Base-by-base conservation (phyloP, 345 rosid genomes). In the Carallia brachiata region DNA sequence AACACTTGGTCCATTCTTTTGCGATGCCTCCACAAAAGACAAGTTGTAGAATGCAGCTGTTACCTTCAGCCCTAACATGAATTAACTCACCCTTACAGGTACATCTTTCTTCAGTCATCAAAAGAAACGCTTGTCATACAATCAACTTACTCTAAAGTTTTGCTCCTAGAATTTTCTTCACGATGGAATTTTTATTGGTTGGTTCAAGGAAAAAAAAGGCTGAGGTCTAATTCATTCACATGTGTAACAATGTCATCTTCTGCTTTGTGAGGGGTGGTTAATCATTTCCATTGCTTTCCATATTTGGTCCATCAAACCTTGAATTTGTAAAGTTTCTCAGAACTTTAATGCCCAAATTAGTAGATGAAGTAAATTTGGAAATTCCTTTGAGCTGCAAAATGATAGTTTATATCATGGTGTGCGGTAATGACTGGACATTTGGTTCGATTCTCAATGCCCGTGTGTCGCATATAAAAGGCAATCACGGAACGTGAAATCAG, bases 141-240 rank as follows among this genome's bases (percentile, higher is more conserved):
- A 36, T 61, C 36, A 19, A 57, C 57, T 36, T 74, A 48, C 56
- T 19, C 63, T 39, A n/a, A 57, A 52, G 44, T 65, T 66, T 61
- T 74, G 65, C 40, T 67, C 55, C 39, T 50, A 39, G 36, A 54
- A 52, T 36, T 30, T 64, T 63, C 48, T 13, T 0, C 4, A 30
- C 7, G 36, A 54, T 36, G 61, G 70, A 69, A 75, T 59, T 69
- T 63, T 50, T 68, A 68, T 50, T 48, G 15, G 61, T 63, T 67
- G 56, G 40, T 6, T 67, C 34, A 19, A 63, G 64, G 40, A 63
- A 48, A 32, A 32, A 32, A 32, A 55, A 44, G 27, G 39, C 10
- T 47, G 71, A 36, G 70, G 31, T 28, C 19, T 8, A 6, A 61
- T 73, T 73, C 50, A 47, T 37, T 30, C 19, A 27, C n/a, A 23